Percentiles rank a stretch among this genome's conserved stretches.
Evolutionary conservation across 2,329 filamentous ascomycete species (phyloP).

Genomic region (Geosmithia flava): DNA sequence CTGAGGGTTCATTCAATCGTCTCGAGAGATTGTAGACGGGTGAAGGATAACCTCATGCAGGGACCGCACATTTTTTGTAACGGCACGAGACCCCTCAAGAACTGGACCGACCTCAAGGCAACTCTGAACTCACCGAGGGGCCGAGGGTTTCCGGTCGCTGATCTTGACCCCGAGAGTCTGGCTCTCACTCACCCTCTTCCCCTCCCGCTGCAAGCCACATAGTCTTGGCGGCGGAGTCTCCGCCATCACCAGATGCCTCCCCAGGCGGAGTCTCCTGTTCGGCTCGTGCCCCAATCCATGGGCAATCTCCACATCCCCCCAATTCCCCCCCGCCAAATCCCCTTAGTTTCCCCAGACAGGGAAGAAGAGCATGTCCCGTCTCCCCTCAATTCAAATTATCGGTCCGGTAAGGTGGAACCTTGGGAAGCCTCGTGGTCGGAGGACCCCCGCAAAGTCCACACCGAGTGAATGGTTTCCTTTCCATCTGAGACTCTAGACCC

Average conservation of each 20-base stretch:
- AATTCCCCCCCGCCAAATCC: background rate
- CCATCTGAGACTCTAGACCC: too few relatives aligned
- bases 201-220: background rate
- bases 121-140: background rate
- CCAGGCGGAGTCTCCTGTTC: background rate
- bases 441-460: too few relatives aligned
- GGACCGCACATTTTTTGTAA: background rate
- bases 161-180: background rate
- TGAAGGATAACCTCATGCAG: background rate
- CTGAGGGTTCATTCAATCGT: background rate
- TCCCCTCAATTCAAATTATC: too few relatives aligned
- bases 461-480: too few relatives aligned
- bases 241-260: background rate
- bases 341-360: background rate
- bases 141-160: background rate
- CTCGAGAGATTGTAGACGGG: background rate
- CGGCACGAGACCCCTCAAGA: background rate
- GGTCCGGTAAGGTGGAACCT: too few relatives aligned
- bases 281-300: background rate
- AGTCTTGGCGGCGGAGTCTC: background rate
- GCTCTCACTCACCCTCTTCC: background rate
- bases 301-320: background rate
- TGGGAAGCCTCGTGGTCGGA: too few relatives aligned
- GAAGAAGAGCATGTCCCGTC: background rate
- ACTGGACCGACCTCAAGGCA: too few relatives aligned